Conservation (phyloP, 2,329 filamentous ascomycete species). For the Fusarium sp. region DNA sequence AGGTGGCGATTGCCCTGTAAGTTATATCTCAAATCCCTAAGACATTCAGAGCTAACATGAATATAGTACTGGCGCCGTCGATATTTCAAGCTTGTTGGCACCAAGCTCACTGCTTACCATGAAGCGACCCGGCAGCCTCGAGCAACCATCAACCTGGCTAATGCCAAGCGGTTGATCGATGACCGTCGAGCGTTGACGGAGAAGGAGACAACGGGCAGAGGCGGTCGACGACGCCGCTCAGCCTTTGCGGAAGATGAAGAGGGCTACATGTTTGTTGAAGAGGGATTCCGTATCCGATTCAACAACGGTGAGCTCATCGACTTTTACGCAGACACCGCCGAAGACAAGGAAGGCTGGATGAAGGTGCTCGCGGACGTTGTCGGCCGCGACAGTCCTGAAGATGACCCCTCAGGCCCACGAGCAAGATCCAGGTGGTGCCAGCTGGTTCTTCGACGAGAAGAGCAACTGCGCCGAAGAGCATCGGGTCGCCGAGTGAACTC, state of each 20-base stretch:
- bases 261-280: slow-evolving; percentile 99
- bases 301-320: slow-evolving; percentile 98
- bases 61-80: slow-evolving; percentile 93
- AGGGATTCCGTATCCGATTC: slow-evolving; percentile 98
- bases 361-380: slow-evolving; percentile 81
- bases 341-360: slow-evolving; percentile 96
- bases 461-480: slow-evolving; percentile 65
- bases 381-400: slow-evolving; percentile 65
- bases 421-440: slow-evolving; percentile 74
- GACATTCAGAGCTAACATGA: slow-evolving; percentile 51
- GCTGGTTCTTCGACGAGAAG: slow-evolving; percentile 73
- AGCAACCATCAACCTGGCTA: slow-evolving; percentile 95
- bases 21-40: slow-evolving; percentile 50
- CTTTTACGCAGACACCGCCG: slow-evolving; percentile 92
- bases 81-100: slow-evolving; percentile 93
- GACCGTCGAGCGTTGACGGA: slow-evolving; percentile 87
- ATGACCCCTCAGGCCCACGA: slow-evolving; percentile 56
- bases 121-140: slow-evolving; percentile 95
- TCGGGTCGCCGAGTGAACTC: slow-evolving; percentile 66
- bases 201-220: slow-evolving; percentile 81
- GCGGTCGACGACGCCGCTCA: slow-evolving; percentile 86
- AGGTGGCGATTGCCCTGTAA: slow-evolving; percentile 95
- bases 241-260: slow-evolving; percentile 98
- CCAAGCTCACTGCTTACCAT: slow-evolving; percentile 94
- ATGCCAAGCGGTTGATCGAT: slow-evolving; percentile 93